These are phyloP conservation scores for Candida manassasensis DNA, from an alignment of 805 yeast species.

Conservation along the genomic window DNA sequence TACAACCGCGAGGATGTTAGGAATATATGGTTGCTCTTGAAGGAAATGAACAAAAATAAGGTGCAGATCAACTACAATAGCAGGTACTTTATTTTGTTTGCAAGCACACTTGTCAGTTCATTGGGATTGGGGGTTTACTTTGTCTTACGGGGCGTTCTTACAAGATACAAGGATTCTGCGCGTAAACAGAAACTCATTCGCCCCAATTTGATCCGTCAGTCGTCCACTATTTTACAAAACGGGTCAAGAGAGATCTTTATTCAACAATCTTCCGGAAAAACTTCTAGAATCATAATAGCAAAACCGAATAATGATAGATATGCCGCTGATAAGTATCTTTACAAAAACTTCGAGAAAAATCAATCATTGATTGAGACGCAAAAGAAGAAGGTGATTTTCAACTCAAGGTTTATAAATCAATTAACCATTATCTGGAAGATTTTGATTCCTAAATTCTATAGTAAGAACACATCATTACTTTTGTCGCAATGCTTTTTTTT, in stretches of 20 bases:
- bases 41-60: constrained; percentile 34
- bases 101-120: constrained; percentile 36
- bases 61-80: constrained; percentile 37
- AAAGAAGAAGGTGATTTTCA: constrained; percentile 22
- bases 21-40: constrained; percentile 28
- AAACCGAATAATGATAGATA: constrained; percentile 45
- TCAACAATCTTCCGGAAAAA: constrained; percentile 33
- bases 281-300: constrained; percentile 39
- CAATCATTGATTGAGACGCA: constrained; percentile 8
- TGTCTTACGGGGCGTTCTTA: constrained; percentile 24
- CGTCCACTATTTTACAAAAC: constrained; percentile 38
- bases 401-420: constrained; percentile 69
- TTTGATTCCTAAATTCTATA: constrained; percentile 68
- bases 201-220: constrained; percentile 36
- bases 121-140: constrained; percentile 37
- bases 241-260: constrained; percentile 46
- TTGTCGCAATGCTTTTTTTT: constrained; percentile 70
- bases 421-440: constrained; percentile 73
- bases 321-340: constrained; percentile 52
- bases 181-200: constrained; percentile 22
- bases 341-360: constrained; percentile 41
- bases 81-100: constrained; percentile 38
- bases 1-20: constrained; percentile 30
- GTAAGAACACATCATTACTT: constrained; percentile 62
- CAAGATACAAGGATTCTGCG: constrained; percentile 26